Conservation (phyloP, 208 protist species). For the Strigomonas oncopelti region DNA sequence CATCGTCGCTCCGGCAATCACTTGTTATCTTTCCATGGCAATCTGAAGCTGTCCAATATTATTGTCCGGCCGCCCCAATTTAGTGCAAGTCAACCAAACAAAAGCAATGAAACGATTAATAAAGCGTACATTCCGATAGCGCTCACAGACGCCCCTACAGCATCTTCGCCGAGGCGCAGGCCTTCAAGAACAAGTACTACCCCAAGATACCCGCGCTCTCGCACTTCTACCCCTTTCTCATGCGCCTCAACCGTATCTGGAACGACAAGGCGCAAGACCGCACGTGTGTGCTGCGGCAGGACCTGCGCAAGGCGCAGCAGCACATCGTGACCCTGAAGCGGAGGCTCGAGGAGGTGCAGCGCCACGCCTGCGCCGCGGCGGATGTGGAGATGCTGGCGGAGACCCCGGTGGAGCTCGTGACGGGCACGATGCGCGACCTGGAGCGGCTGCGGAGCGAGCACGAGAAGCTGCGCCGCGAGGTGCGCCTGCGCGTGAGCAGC, state of each 20-base stretch:
- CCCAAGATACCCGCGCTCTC: constrained; percentile 56
- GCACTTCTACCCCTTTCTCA: constrained; percentile 83
- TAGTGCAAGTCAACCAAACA: too few species aligned
- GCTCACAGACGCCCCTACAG: constrained; percentile 30
- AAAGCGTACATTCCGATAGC: too few species aligned
- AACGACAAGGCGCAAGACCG: constrained; percentile 54
- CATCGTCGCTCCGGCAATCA: too few species aligned
- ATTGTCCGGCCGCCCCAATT: too few species aligned
- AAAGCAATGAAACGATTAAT: too few species aligned
- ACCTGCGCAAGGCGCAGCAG: constrained; percentile 14
- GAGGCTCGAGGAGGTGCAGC: constrained; percentile 1
- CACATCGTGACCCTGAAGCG: constrained; percentile 9
- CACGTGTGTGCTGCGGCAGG: constrained; percentile 32
- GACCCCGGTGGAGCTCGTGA: background rate
- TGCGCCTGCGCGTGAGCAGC: constrained; percentile 70
- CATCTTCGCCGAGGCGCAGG: constrained; percentile 73
- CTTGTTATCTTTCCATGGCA: too few species aligned
- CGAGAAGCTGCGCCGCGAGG: constrained; percentile 61
- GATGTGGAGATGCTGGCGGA: background rate
- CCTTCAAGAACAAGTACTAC: constrained; percentile 82
- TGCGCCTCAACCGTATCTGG: constrained; percentile 77
- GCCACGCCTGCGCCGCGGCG: background rate
- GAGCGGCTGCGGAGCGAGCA: constrained; percentile 34
- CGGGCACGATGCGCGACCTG: constrained; percentile 4
- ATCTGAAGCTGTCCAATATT: too few species aligned